phyloP scores from a whole-genome alignment of 805 yeast species.

The Saturnispora halmiae region DNA sequence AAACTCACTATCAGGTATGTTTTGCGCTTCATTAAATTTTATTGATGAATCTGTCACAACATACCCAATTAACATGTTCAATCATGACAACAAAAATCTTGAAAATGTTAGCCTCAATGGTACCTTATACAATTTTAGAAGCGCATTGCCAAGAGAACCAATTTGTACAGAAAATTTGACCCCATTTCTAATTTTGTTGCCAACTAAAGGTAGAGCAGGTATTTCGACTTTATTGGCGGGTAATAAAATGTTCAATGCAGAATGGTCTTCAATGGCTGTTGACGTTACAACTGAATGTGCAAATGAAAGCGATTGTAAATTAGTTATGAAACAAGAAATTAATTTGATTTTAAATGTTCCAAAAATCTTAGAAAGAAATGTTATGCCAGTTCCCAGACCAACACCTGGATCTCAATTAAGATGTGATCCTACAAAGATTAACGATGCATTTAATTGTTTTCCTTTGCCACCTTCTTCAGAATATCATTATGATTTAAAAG shows the following conservation, averaged over 20 bases:
- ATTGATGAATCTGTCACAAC: constrained; percentile 75
- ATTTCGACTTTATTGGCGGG: constrained; percentile 80
- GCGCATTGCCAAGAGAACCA: constrained; percentile 90
- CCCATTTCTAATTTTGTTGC: constrained; percentile 81
- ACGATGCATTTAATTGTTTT: constrained; percentile 64
- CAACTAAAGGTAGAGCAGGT: constrained; percentile 89
- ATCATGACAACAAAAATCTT: constrained; percentile 19
- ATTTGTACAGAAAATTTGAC: constrained; percentile 95
- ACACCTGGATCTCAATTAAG: constrained; percentile 55
- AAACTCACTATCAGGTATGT: constrained; percentile 76
- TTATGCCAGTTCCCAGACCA: constrained; percentile 75
- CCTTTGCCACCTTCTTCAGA: constrained; percentile 50
- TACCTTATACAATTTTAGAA: constrained; percentile 53
- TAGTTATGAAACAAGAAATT: constrained; percentile 54
- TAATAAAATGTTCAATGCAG: constrained; percentile 79
- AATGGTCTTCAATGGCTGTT: constrained; percentile 90
- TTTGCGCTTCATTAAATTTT: constrained; percentile 90
- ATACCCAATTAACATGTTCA: constrained; percentile 40
- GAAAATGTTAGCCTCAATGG: constrained; percentile 28
- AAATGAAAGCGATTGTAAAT: constrained; percentile 32
- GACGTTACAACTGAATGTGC: constrained; percentile 58
- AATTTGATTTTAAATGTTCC: constrained; percentile 67
- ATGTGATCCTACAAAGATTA: constrained; percentile 59
- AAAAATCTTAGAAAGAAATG: constrained; percentile 52
- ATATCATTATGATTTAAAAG: constrained; percentile 44